Percentiles rank a stretch among this genome's conserved stretches.
Evolutionary conservation across 805 yeast genomes (phyloP).

Genomic region (Blastobotrys attinorum): DNA sequence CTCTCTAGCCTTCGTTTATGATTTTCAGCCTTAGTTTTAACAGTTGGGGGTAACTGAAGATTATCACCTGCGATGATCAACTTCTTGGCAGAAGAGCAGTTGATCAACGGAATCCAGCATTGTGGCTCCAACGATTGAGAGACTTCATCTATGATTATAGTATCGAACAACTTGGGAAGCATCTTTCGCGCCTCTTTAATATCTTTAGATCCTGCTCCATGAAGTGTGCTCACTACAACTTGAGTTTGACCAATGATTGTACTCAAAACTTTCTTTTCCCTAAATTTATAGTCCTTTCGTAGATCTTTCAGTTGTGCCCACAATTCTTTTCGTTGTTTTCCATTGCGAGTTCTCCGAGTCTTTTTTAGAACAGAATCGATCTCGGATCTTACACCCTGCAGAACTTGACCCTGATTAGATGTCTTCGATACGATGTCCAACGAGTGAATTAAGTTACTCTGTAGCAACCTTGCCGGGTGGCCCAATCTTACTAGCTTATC

Average conservation of each 20-base stretch:
- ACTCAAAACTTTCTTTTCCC: constrained; percentile 57
- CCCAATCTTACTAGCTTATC: constrained; percentile 71
- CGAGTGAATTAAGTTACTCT: constrained; percentile 57
- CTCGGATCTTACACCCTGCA: constrained; percentile 62
- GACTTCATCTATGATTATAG: constrained; percentile 88
- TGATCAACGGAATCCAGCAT: constrained; percentile 87
- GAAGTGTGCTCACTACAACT: constrained; percentile 77
- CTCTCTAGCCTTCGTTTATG: constrained; percentile 42
- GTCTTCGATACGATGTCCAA: constrained; percentile 61
- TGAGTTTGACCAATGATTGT: constrained; percentile 53
- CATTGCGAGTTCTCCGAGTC: constrained; percentile 51
- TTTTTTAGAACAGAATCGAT: constrained; percentile 50
- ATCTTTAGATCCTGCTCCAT: constrained; percentile 76
- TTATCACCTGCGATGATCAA: constrained; percentile 89
- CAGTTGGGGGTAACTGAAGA: constrained; percentile 85
- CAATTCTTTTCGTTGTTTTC: constrained; percentile 54
- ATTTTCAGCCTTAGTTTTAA: constrained; percentile 42
- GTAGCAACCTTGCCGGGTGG: constrained; percentile 81
- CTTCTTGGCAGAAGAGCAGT: constrained; percentile 48
- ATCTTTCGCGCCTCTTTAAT: constrained; percentile 42
- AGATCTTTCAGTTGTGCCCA: constrained; percentile 64
- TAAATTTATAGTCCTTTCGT: constrained; percentile 55
- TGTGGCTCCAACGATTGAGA: constrained; percentile 93
- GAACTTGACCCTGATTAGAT: constrained; percentile 50
- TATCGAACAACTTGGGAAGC: constrained; percentile 47